Evolutionary conservation across 208 protist genomes (phyloP).

Genomic region (Naegleria fowleri): DNA sequence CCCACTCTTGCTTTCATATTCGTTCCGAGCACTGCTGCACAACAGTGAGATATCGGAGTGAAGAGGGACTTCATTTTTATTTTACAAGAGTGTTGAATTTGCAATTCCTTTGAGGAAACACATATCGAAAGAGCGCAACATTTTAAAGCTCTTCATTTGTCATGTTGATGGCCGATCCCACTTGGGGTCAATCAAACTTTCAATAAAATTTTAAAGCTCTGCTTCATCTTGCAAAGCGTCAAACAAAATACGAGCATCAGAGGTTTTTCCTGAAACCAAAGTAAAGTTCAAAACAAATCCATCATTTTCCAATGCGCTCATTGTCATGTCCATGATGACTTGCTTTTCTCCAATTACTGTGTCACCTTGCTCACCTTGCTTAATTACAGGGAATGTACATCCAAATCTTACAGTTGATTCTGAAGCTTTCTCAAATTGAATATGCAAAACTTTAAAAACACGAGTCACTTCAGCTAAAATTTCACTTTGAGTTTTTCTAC

Average conservation of each 20-base stretch:
- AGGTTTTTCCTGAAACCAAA: neutral
- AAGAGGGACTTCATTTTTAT: too few species aligned
- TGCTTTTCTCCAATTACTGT: neutral
- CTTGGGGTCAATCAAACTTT: too few species aligned
- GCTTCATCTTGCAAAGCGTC: neutral
- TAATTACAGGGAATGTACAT: neutral
- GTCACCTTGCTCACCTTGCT: neutral
- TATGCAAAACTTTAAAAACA: constrained; percentile 4
- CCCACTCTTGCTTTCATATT: too few species aligned
- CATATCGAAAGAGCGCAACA: too few species aligned
- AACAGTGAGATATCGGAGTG: too few species aligned
- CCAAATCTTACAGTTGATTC: neutral
- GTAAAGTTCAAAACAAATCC: constrained; percentile 11
- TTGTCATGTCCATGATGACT: neutral
- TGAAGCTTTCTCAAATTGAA: neutral
- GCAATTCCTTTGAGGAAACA: too few species aligned
- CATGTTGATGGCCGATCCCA: too few species aligned
- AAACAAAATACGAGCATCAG: constrained; percentile 5
- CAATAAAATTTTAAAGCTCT: constrained; percentile 4
- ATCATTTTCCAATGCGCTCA: constrained; percentile 4
- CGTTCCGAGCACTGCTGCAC: too few species aligned
- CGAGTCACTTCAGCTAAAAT: neutral
- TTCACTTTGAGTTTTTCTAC: neutral
- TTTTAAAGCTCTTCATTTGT: too few species aligned
- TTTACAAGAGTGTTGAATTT: too few species aligned